Evolutionary conservation across 805 yeast species (phyloP).

Genomic region (Jamesozyma lodderae): DNA sequence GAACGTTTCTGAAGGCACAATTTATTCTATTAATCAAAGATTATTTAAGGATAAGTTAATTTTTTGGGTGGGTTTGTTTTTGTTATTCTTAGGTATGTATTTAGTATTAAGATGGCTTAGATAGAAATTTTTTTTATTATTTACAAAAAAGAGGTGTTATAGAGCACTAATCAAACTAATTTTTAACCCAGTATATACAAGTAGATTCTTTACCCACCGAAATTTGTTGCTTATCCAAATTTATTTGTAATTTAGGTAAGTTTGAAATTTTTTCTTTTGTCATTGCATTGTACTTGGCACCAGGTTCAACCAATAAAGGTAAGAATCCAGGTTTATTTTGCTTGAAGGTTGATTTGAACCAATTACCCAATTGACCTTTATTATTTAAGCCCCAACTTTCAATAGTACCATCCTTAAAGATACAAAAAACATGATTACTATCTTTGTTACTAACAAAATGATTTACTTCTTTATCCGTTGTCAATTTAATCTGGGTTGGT

Average conservation of each 20-base stretch:
- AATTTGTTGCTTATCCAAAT: constrained; percentile 46
- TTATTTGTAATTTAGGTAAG: constrained; percentile 15
- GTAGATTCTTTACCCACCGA: constrained; percentile 55
- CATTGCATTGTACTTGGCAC: constrained; percentile 8
- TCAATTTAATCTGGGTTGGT: constrained; percentile 50
- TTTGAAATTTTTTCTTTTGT: background rate
- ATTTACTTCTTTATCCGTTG: constrained; percentile 36
- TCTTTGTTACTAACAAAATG: constrained; percentile 47
- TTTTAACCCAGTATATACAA: constrained; percentile 49
- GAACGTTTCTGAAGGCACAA: constrained; percentile 82
- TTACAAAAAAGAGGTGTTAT: too few species aligned
- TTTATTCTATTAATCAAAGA: constrained; percentile 66
- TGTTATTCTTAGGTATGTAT: constrained; percentile 59
- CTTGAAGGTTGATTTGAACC: constrained; percentile 34
- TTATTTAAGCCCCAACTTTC: constrained; percentile 79
- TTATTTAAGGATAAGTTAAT: constrained; percentile 81
- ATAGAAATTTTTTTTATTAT: too few species aligned
- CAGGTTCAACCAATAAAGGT: constrained; percentile 44
- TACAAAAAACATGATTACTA: constrained; percentile 48
- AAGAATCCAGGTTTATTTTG: constrained; percentile 37
- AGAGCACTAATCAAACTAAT: constrained; percentile 8
- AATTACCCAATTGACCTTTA: constrained; percentile 77
- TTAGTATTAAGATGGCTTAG: constrained; percentile 55
- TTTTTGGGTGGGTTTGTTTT: constrained; percentile 63
- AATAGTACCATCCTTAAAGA: constrained; percentile 43